phyloP scores from a whole-genome alignment of 331 rosid species.

The Malus hybrid region DNA sequence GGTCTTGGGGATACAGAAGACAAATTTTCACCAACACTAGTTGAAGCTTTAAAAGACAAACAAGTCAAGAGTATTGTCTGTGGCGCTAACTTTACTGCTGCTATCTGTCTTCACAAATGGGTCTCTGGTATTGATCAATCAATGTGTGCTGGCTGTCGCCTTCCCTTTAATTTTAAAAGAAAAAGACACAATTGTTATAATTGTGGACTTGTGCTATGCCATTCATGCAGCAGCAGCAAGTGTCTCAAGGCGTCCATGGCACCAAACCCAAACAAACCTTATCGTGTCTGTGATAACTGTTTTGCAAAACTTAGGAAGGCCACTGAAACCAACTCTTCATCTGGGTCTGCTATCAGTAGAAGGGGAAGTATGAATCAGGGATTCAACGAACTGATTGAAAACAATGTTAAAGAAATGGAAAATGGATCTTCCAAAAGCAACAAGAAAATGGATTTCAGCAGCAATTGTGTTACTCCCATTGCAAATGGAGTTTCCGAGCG shows the following conservation, averaged over 20 bases:
- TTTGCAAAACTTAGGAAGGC: constrained; percentile 22
- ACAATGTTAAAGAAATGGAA: constrained; percentile 9
- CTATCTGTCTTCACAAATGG: constrained; percentile 38
- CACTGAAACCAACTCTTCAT: constrained; percentile 15
- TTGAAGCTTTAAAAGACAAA: constrained; percentile 36
- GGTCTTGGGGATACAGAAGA: constrained; percentile 35
- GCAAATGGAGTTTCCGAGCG: constrained; percentile 14
- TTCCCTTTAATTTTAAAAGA: constrained; percentile 34
- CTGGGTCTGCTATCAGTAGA: constrained; percentile 17
- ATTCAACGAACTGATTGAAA: constrained; percentile 14
- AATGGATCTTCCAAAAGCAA: constrained; percentile 13
- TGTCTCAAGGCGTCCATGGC: constrained; percentile 32
- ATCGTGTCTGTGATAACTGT: constrained; percentile 37
- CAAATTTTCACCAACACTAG: constrained; percentile 23
- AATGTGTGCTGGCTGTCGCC: constrained; percentile 34
- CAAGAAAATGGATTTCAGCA: constrained; percentile 27
- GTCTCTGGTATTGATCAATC: constrained; percentile 32
- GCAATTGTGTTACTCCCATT: constrained; percentile 22
- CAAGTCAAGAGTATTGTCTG: constrained; percentile 34
- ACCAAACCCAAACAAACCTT: constrained; percentile 31
- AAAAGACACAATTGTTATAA: constrained; percentile 39
- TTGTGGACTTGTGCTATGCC: constrained; percentile 36
- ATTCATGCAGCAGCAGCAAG: constrained; percentile 35
- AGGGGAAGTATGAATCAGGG: constrained; percentile 28
- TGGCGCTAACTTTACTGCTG: constrained; percentile 31